Conservation (phyloP, 2,329 filamentous ascomycete genomes). For the Ceratocystis huliohia region DNA sequence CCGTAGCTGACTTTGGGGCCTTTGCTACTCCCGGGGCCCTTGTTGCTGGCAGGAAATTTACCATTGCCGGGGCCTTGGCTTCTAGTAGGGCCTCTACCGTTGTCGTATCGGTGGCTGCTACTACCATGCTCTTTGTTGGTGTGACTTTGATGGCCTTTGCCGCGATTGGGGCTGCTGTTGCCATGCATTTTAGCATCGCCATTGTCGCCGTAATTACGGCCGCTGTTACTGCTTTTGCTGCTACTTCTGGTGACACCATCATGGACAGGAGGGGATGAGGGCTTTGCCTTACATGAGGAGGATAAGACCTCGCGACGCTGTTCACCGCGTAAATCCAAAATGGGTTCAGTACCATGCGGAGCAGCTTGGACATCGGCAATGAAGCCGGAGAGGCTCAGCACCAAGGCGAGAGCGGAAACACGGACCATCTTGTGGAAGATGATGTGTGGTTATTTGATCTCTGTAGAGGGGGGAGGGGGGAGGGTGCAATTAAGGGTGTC, state of each 20-base stretch:
- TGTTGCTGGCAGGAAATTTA: not conserved
- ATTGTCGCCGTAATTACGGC: not conserved
- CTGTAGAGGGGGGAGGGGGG: not conserved
- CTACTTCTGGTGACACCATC: not conserved
- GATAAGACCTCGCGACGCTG: conserved; percentile 1
- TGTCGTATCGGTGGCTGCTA: not conserved
- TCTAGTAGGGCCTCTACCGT: not conserved
- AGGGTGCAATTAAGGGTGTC: not conserved
- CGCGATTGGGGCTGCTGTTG: not conserved
- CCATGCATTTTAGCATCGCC: not conserved
- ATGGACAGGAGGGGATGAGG: conserved; percentile 1
- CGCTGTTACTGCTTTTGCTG: not conserved
- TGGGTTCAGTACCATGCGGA: not conserved
- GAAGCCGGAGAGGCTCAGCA: not conserved
- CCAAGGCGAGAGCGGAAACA: conserved; percentile 1
- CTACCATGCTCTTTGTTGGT: not conserved
- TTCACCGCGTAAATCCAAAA: not conserved
- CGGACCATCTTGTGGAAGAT: not conserved
- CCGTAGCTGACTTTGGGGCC: not conserved
- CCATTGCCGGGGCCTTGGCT: not conserved
- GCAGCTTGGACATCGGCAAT: conserved; percentile 3
- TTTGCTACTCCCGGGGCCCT: not conserved
- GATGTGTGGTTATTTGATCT: not conserved
- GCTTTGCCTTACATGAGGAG: conserved; percentile 10
- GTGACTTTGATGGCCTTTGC: not conserved